phyloP scores from a whole-genome alignment of 345 rosid genomes.

The Corchorus olitorius region DNA sequence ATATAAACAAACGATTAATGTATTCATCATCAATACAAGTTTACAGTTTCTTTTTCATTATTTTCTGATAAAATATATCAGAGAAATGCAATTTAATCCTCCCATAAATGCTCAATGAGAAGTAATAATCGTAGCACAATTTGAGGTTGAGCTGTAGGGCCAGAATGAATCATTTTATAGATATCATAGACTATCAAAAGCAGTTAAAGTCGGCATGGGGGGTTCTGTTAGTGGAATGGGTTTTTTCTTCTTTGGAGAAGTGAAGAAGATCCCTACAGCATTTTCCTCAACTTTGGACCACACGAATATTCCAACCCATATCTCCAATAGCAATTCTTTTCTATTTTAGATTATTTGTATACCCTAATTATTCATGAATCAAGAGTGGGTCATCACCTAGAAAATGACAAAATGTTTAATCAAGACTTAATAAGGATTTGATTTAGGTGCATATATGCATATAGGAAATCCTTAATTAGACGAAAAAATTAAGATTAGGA shows the following conservation, averaged over 20 bases:
- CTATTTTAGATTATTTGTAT: background rate
- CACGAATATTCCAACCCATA: slow-evolving; percentile 6
- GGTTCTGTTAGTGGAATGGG: slow-evolving; percentile 6
- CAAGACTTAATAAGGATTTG: background rate
- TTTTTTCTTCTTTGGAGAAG: slow-evolving; percentile 1
- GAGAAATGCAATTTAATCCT: background rate
- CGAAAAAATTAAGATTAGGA: too few relatives aligned
- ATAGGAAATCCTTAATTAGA: too few relatives aligned
- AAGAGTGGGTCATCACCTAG: background rate
- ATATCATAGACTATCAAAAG: background rate
- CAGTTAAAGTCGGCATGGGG: background rate
- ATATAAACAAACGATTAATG: too few relatives aligned
- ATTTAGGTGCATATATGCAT: too few relatives aligned
- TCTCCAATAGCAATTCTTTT: background rate
- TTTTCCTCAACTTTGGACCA: background rate
- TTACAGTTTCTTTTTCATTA: too few relatives aligned
- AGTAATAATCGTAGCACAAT: background rate
- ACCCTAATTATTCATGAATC: background rate
- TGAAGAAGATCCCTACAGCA: background rate
- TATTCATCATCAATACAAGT: too few relatives aligned
- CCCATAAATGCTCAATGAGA: slow-evolving; percentile 2
- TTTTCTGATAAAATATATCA: too few relatives aligned
- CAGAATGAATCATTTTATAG: background rate
- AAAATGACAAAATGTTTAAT: background rate
- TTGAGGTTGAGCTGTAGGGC: background rate